Evolutionary conservation across 768 basidiomycete species (phyloP).

Genomic region (Lyophyllum shimeji): DNA sequence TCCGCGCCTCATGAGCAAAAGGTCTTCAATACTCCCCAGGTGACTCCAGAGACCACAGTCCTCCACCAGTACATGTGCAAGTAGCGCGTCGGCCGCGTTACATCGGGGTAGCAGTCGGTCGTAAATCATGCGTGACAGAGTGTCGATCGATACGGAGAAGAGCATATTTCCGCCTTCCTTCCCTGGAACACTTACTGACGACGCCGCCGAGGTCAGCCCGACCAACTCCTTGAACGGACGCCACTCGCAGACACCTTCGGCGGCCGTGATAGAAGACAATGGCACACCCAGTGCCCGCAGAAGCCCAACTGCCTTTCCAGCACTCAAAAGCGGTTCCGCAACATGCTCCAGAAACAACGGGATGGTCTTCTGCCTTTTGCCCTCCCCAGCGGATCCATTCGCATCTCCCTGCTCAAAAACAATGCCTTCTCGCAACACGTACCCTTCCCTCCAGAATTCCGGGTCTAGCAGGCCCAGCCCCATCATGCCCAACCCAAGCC

Average conservation of each 20-base stretch:
- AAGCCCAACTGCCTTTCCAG: slow-evolving; percentile 78
- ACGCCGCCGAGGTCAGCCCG: slow-evolving; percentile 20
- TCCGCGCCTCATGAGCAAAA: slow-evolving; percentile 77
- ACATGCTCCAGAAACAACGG: slow-evolving; percentile 66
- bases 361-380: slow-evolving; percentile 32
- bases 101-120: slow-evolving; percentile 64
- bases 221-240: slow-evolving; percentile 43
- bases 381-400: slow-evolving; percentile 6
- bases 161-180: slow-evolving; percentile 20
- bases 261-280: slow-evolving; percentile 12
- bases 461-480: slow-evolving; percentile 58
- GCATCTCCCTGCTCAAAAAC: slow-evolving; percentile 22
- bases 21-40: slow-evolving; percentile 60
- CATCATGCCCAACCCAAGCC: slow-evolving; percentile 49
- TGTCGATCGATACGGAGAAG: slow-evolving; percentile 59
- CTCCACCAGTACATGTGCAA: slow-evolving; percentile 60
- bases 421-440: slow-evolving; percentile 48
- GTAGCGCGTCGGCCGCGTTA: slow-evolving; percentile 43
- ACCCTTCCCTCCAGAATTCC: slow-evolving; percentile 81
- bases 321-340: slow-evolving; percentile 56
- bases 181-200: background rate
- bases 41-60: slow-evolving; percentile 69
- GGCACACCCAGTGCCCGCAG: slow-evolving; percentile 57
- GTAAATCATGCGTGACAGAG: slow-evolving; percentile 59
- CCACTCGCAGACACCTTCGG: slow-evolving; percentile 33